Percentiles rank a stretch among this genome's conserved stretches.
Conservation (phyloP, 1,284 basidiomycete genomes). For the Xerocomus minutiporus region DNA sequence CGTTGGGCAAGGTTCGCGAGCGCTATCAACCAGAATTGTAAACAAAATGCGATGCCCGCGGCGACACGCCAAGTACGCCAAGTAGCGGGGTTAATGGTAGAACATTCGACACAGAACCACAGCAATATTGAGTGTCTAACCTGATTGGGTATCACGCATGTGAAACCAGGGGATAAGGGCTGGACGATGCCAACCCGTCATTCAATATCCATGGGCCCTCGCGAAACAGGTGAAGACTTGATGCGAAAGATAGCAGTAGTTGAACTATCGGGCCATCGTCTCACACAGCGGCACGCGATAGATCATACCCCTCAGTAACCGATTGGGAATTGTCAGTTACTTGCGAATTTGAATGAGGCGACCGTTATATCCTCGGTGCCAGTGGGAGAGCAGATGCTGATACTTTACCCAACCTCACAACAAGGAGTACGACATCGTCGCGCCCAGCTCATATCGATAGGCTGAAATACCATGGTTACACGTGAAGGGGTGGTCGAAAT, state of each 20-base stretch:
- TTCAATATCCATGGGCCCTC: background rate
- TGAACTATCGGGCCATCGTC: background rate
- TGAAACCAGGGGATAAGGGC: background rate
- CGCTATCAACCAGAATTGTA: too few species aligned
- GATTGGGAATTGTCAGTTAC: background rate
- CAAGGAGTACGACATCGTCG: background rate
- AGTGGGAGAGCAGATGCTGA: too few species aligned
- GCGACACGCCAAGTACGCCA: constrained; percentile 1
- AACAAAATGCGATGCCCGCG: too few species aligned
- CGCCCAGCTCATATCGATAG: background rate
- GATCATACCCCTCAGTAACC: background rate
- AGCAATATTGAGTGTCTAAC: background rate
- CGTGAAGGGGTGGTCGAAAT: background rate
- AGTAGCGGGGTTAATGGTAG: background rate
- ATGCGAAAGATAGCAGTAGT: background rate
- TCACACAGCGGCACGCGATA: background rate
- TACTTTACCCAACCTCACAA: background rate
- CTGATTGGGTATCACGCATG: background rate
- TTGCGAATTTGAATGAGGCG: background rate
- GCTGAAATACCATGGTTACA: background rate
- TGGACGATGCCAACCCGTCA: constrained; percentile 1
- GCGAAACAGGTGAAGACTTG: background rate
- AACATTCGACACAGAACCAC: constrained; percentile 15
- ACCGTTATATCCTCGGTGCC: too few species aligned
- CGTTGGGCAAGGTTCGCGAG: background rate